A percentile compares a stretch with the other conserved stretches of the same genome.
Conservation (phyloP, 2,329 filamentous ascomycete species). For the Cladophialophora psammophila region DNA sequence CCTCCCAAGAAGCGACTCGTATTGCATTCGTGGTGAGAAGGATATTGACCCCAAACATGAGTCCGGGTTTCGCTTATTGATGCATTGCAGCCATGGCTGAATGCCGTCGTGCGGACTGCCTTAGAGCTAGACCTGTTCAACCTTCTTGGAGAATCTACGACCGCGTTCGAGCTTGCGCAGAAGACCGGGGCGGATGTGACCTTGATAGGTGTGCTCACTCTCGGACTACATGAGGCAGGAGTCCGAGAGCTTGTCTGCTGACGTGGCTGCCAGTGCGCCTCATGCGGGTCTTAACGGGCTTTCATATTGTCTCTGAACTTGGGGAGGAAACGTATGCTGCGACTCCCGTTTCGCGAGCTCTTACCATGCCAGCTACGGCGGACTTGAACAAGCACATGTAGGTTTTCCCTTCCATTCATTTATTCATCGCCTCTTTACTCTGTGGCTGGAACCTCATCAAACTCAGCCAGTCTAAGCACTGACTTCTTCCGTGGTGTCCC, state of each 20-base stretch:
- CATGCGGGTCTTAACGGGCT: slow-evolving; percentile 25
- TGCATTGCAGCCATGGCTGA: slow-evolving; percentile 20
- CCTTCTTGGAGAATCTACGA: slow-evolving; percentile 29
- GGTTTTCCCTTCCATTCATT: slow-evolving; percentile 2
- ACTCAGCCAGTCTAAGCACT: neutral
- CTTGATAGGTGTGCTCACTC: slow-evolving; percentile 42
- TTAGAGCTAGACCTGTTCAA: slow-evolving; percentile 24
- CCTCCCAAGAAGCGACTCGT: slow-evolving; percentile 14
- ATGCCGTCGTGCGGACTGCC: slow-evolving; percentile 23
- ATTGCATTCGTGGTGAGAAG: slow-evolving; percentile 23
- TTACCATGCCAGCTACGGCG: slow-evolving; percentile 13
- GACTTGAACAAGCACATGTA: slow-evolving; percentile 28
- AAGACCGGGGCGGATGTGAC: slow-evolving; percentile 44
- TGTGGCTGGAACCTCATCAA: neutral
- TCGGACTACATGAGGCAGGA: neutral
- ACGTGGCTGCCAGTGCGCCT: slow-evolving; percentile 16
- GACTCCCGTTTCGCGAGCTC: slow-evolving; percentile 18
- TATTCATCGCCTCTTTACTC: neutral
- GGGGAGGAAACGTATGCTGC: slow-evolving; percentile 21
- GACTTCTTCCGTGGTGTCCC: neutral
- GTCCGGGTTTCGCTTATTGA: neutral
- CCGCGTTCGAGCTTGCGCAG: slow-evolving; percentile 42
- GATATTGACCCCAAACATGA: neutral
- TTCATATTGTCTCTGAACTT: slow-evolving; percentile 22
- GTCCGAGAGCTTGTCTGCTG: neutral